These are phyloP conservation scores for Escovopsis weberi DNA, from an alignment of 2,329 filamentous ascomycete genomes.

Conservation along the genomic window DNA sequence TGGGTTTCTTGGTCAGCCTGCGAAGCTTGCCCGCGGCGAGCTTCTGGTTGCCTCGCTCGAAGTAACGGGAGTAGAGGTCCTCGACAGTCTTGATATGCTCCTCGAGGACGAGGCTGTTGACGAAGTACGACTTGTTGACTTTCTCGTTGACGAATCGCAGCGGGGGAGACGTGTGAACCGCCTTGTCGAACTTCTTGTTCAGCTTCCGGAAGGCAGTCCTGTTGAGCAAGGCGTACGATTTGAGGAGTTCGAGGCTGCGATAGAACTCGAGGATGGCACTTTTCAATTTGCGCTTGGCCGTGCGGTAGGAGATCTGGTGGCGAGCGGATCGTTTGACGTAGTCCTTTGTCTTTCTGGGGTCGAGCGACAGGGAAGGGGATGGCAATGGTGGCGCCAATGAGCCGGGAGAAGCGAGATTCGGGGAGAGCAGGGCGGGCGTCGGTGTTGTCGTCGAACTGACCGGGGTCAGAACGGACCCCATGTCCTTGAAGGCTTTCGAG, in stretches of 20 bases:
- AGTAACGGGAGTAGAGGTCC: slow-evolving; percentile 87
- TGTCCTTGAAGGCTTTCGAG: slow-evolving; percentile 41
- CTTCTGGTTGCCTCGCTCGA: slow-evolving; percentile 87
- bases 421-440: slow-evolving; percentile 28
- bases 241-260: slow-evolving; percentile 76
- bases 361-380: slow-evolving; percentile 7
- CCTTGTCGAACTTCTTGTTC: slow-evolving; percentile 98
- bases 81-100: slow-evolving; percentile 68
- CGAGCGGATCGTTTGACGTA: slow-evolving; percentile 34
- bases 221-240: slow-evolving; percentile 81
- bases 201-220: slow-evolving; percentile 91
- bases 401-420: no score
- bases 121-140: slow-evolving; percentile 82
- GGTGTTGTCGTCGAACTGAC: slow-evolving; percentile 5
- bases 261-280: slow-evolving; percentile 87
- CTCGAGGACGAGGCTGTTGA: slow-evolving; percentile 75
- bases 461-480: slow-evolving; percentile 19
- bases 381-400: no score
- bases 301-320: slow-evolving; percentile 61
- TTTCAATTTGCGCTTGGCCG: slow-evolving; percentile 85
- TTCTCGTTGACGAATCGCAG: slow-evolving; percentile 81
- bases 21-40: slow-evolving; percentile 78
- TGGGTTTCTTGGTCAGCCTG: slow-evolving; percentile 46
- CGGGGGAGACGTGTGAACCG: slow-evolving; percentile 60
- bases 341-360: slow-evolving; percentile 25